A percentile compares a stretch with the other conserved stretches of the same genome.
These are phyloP conservation scores for Colletotrichum magnum DNA, from an alignment of 2,329 filamentous ascomycete species.

Conservation along the genomic window DNA sequence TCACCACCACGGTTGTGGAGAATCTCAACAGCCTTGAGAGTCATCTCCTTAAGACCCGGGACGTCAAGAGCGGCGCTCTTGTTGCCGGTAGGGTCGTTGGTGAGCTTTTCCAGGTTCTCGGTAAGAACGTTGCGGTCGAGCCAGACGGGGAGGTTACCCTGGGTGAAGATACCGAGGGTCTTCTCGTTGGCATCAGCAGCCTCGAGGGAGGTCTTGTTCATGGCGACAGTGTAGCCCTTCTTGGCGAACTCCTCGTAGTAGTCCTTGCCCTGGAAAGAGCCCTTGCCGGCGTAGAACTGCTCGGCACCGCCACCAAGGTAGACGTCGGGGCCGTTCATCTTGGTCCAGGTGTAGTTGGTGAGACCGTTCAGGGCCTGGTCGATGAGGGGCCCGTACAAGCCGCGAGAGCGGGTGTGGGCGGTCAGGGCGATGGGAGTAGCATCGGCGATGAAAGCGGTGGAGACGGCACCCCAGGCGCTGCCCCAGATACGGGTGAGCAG, in stretches of 20 bases:
- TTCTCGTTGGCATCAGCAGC: constrained; percentile 70
- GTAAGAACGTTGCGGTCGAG: constrained; percentile 87
- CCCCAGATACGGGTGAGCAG: constrained; percentile 79
- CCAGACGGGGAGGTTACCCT: constrained; percentile 85
- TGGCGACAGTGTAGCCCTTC: constrained; percentile 78
- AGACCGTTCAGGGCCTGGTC: constrained; percentile 83
- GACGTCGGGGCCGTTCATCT: constrained; percentile 81
- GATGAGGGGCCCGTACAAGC: constrained; percentile 79
- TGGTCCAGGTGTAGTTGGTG: constrained; percentile 85
- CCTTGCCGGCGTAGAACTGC: constrained; percentile 78
- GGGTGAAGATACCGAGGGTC: constrained; percentile 84
- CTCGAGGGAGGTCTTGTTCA: constrained; percentile 81
- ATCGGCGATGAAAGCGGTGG: constrained; percentile 86
- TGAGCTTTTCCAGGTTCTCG: constrained; percentile 75
- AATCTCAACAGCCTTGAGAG: constrained; percentile 86
- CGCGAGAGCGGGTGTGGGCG: constrained; percentile 79
- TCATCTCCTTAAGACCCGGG: constrained; percentile 91
- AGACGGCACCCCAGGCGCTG: constrained; percentile 76
- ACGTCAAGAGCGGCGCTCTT: constrained; percentile 78
- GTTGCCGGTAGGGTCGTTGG: constrained; percentile 78
- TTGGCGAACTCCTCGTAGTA: constrained; percentile 85
- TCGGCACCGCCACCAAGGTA: constrained; percentile 88
- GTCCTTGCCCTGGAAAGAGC: constrained; percentile 78
- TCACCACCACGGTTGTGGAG: constrained; percentile 76
- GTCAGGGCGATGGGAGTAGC: constrained; percentile 84